Percentiles rank a stretch among this genome's conserved stretches.
Conservation (phyloP, 2,329 filamentous ascomycete genomes). For the Fusarium protoensiforme region DNA sequence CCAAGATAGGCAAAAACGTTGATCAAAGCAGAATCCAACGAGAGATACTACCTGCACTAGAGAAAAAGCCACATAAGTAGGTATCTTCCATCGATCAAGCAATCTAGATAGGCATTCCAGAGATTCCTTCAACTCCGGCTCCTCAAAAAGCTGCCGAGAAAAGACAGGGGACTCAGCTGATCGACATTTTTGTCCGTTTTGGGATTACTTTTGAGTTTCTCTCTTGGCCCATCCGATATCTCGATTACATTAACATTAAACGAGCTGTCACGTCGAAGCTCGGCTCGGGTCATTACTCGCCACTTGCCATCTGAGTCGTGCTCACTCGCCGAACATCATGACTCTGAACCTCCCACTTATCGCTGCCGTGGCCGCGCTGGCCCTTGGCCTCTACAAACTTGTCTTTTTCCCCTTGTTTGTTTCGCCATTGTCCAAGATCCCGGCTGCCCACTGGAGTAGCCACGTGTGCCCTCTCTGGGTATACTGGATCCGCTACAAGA, state of each 20-base stretch:
- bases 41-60: too few species aligned
- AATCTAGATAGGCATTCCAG: too few species aligned
- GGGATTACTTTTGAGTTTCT: background rate
- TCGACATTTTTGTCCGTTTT: background rate
- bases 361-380: background rate
- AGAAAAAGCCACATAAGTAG: too few species aligned
- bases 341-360: background rate
- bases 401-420: background rate
- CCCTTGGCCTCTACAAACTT: background rate
- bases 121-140: too few species aligned
- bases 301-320: background rate
- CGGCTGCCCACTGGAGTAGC: slow-evolving; percentile 35
- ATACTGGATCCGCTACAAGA: slow-evolving; percentile 10
- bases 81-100: too few species aligned
- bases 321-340: background rate
- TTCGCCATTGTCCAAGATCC: slow-evolving; percentile 41
- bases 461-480: slow-evolving; percentile 36
- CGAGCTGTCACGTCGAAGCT: background rate
- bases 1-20: background rate
- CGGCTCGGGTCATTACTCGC: background rate
- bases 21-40: too few species aligned
- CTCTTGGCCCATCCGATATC: background rate
- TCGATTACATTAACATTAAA: background rate
- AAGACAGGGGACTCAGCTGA: background rate
- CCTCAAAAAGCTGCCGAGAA: background rate